Conservation (phyloP, 2,329 filamentous ascomycete species). For the Curvularia eragrostidis region DNA sequence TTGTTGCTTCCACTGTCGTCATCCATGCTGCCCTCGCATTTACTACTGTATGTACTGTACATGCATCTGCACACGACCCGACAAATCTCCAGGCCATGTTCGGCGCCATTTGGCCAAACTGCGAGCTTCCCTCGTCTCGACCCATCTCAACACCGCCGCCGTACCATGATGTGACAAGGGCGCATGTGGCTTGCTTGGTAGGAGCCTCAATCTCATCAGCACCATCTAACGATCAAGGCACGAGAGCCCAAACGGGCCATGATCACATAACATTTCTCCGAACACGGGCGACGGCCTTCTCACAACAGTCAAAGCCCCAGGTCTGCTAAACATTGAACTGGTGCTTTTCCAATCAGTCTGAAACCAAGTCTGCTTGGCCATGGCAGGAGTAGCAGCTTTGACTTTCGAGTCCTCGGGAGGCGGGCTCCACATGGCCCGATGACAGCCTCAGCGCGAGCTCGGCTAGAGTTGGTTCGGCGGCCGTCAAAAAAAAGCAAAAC, state of each 20-base stretch:
- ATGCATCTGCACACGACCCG: not conserved
- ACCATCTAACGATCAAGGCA: constrained; percentile 9
- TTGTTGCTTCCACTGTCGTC: not conserved
- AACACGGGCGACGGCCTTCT: constrained; percentile 9
- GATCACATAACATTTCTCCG: constrained; percentile 18
- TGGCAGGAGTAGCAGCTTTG: constrained; percentile 6
- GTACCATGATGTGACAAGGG: constrained; percentile 4
- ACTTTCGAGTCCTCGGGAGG: constrained; percentile 4
- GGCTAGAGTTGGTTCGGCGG: constrained; percentile 12
- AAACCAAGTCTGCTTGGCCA: constrained; percentile 11
- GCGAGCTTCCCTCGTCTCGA: not conserved
- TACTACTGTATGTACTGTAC: not conserved
- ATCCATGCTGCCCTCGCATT: not conserved
- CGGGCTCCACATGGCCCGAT: constrained; percentile 11
- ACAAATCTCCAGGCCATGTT: not conserved
- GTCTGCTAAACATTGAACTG: constrained; percentile 6
- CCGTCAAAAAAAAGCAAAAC: constrained; percentile 11
- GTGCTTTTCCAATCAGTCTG: constrained; percentile 13
- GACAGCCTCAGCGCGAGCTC: constrained; percentile 18
- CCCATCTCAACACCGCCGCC: not conserved
- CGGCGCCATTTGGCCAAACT: not conserved
- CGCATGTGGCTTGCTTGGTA: constrained; percentile 6
- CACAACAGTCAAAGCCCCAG: constrained; percentile 7
- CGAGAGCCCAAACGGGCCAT: constrained; percentile 2
- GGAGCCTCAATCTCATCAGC: constrained; percentile 4